A percentile compares a stretch with the other conserved stretches of the same genome.
Evolutionary conservation across 768 basidiomycete species (phyloP).

Genomic region (Lactarius deliciosus): DNA sequence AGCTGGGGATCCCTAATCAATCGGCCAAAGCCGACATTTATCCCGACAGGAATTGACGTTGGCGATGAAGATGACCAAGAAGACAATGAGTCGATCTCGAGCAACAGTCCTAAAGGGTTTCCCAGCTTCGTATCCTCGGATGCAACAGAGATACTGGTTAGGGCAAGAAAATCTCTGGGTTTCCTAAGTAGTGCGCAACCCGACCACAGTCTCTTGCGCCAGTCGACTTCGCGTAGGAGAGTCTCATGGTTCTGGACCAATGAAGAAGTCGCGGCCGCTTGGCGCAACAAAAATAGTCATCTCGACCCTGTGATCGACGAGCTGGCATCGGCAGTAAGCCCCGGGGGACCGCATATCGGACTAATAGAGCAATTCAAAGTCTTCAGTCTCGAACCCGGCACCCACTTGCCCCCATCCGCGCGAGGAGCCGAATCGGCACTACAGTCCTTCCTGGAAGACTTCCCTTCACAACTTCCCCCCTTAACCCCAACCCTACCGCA

Average conservation of each 20-base stretch:
- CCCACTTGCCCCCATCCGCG: slow-evolving; percentile 35
- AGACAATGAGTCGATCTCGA: slow-evolving; percentile 36
- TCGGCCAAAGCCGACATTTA: slow-evolving; percentile 15
- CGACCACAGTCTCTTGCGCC: slow-evolving; percentile 55
- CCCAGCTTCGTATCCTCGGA: slow-evolving; percentile 63
- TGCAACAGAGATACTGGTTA: slow-evolving; percentile 53
- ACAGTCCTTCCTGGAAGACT: slow-evolving; percentile 50
- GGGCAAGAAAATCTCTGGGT: slow-evolving; percentile 67
- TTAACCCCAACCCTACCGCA: slow-evolving; percentile 64
- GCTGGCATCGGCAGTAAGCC: background rate
- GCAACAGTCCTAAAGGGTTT: slow-evolving; percentile 41
- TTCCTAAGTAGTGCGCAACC: slow-evolving; percentile 65
- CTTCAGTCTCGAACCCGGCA: slow-evolving; percentile 70
- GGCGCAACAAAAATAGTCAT: slow-evolving; percentile 32
- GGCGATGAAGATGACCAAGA: slow-evolving; percentile 44
- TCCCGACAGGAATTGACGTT: slow-evolving; percentile 34
- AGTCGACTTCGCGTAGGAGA: slow-evolving; percentile 21
- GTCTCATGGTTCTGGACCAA: slow-evolving; percentile 67
- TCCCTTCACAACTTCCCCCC: slow-evolving; percentile 59
- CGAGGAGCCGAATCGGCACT: slow-evolving; percentile 37
- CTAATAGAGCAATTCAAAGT: slow-evolving; percentile 43
- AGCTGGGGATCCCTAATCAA: slow-evolving; percentile 22
- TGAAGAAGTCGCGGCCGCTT: slow-evolving; percentile 51
- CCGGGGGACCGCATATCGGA: background rate
- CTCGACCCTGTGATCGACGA: slow-evolving; percentile 2